Evolutionary conservation across 441 rosid species (phyloP), one percentile per base, ranked within the genome.

Genomic region (Euphorbia neoarborescens): DNA sequence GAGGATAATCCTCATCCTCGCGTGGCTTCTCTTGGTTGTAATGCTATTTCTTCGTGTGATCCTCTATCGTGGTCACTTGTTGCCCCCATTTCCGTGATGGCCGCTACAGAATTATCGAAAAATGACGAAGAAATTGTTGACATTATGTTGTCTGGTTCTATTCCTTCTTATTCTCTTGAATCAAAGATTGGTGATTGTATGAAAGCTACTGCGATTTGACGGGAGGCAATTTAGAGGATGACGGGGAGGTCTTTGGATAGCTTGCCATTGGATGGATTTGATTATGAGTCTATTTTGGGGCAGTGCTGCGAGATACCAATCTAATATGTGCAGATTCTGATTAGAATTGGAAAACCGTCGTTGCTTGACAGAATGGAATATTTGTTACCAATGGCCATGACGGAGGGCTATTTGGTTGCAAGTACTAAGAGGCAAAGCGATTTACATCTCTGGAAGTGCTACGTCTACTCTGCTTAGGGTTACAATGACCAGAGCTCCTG

Each of bases 281-380:
- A 89, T 75, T 92, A 92, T 73, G 80, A 79, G 5, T 86, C 91
- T 2, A 87, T 91, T 25, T 75, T 91, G 73, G 94, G 94, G 30
- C 96, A 86, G 84, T 91, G 98, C 74, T 93, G 98, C 59, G 98
- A 93, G 83, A 88, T 91, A 94, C 96, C 98, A 34, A 84, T 91
- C 1, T 97, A 97, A 3, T 89, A 88, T 46, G 85, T 92, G 30
- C 98, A 90, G 86, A 85, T 92, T 48, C 96, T 94, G 0, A 92
- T 93, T 62, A 96, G 98, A 66, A 77, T 91, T 4, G 90, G 89
- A 0, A 96, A 97, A 10, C 97, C 97, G 0, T 76, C 91, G 76
- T 62, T 87, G 73, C 89, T 91, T 0, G 88, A 93, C 65, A 96
- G 92, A 8, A 70, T n/a, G 38, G 94, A 89, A 81, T 85, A 83